These are phyloP conservation scores for Tulasnella sp. DNA, from an alignment of 768 basidiomycete species.

Conservation along the genomic window DNA sequence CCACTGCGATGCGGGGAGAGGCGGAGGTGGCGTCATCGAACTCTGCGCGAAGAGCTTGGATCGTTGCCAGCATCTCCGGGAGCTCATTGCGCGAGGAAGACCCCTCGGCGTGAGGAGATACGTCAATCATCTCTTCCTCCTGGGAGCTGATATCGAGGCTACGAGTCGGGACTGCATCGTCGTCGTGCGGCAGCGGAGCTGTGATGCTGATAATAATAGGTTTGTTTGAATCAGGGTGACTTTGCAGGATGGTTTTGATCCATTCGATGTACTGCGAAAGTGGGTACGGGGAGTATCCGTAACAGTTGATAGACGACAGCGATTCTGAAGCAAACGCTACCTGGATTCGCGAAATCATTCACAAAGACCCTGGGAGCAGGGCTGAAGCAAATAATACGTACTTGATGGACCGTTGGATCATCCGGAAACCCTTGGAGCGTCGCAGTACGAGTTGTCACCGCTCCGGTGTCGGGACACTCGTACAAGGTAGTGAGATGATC, in stretches of 20 bases:
- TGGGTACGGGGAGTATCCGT: constrained; percentile 81
- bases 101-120: neutral
- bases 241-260: constrained; percentile 52
- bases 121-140: neutral
- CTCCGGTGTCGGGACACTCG: constrained; percentile 64
- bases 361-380: constrained; percentile 28
- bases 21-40: constrained; percentile 28
- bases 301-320: constrained; percentile 70
- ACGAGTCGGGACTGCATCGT: neutral
- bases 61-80: constrained; percentile 51
- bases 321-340: constrained; percentile 32
- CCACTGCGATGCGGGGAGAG: constrained; percentile 52
- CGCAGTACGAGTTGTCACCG: constrained; percentile 75
- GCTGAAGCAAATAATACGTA: constrained; percentile 38
- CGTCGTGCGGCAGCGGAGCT: constrained; percentile 42
- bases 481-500: constrained; percentile 64
- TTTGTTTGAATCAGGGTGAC: constrained; percentile 41
- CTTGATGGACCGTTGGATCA: constrained; percentile 54
- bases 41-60: constrained; percentile 56
- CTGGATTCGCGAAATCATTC: constrained; percentile 21
- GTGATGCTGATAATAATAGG: constrained; percentile 82
- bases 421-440: constrained; percentile 70
- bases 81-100: constrained; percentile 42
- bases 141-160: neutral
- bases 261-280: constrained; percentile 63